These are phyloP conservation scores for Thymus mandschuricus DNA, from an alignment of 257 asterid genomes.

Conservation along the genomic window DNA sequence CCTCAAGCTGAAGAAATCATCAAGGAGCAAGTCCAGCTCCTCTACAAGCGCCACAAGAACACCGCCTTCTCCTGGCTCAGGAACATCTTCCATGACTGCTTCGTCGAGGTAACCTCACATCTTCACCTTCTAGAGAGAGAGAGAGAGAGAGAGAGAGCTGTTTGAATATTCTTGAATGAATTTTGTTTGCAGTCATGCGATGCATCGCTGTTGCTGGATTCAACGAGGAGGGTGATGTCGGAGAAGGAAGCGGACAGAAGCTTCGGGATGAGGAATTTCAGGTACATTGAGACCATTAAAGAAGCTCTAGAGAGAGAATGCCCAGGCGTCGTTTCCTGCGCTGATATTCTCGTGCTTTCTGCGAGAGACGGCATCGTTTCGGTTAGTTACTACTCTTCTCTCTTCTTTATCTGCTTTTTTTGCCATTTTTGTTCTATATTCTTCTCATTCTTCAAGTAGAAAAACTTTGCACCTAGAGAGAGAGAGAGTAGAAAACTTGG, in stretches of 20 bases:
- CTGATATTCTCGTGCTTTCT: conserved; percentile 90
- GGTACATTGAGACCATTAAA: conserved; percentile 83
- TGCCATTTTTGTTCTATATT: neutral
- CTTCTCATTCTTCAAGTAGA: too few species aligned
- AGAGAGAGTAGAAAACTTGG: too few species aligned
- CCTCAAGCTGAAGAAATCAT: conserved; percentile 98
- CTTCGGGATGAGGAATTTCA: conserved; percentile 95
- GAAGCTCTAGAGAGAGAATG: conserved; percentile 97
- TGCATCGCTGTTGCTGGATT: conserved; percentile 93
- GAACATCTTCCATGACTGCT: conserved; percentile 98
- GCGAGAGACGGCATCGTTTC: conserved; percentile 85
- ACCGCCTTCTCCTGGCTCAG: conserved; percentile 99
- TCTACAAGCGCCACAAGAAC: conserved; percentile 98
- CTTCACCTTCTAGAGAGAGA: too few species aligned
- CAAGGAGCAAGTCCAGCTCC: conserved; percentile 84
- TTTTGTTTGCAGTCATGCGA: conserved; percentile 76
- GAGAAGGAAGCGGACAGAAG: conserved; percentile 95
- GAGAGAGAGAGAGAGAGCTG: too few species aligned
- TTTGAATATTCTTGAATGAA: neutral
- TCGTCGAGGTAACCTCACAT: conserved; percentile 63
- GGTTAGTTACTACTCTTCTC: conserved; percentile 37
- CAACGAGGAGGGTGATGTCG: conserved; percentile 81
- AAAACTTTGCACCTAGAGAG: too few species aligned
- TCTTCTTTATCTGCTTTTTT: neutral
- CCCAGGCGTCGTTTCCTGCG: conserved; percentile 92